Base-by-base conservation (phyloP, 1,284 basidiomycete genomes). In the Cryptococcus maquisensis region DNA sequence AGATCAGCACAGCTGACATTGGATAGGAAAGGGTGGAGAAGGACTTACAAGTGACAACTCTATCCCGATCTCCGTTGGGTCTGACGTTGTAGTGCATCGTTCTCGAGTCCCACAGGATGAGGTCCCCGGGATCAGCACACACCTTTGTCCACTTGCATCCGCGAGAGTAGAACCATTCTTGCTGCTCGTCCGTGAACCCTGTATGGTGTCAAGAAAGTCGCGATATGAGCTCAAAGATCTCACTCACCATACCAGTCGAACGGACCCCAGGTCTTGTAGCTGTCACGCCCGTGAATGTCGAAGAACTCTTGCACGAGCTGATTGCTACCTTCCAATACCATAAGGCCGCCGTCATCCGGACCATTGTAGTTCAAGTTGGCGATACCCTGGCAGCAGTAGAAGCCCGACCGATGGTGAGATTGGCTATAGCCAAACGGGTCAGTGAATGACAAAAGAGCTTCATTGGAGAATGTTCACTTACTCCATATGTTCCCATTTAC, bases 381-480 rank as follows among this genome's bases (percentile, higher is more conserved):
- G 40, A 76, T 67, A 15, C 76, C 76, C 51, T 77, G 76, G 12
- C 72, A 64, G 57, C 73, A 75, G 62, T 75, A 63, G 56, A 71
- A 67, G n/a, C 64, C 66, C 8, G 2, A 59, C 49, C 72, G 65
- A 42, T 57, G 49, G 20, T 71, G 70, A 42, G 69, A 71, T 62
- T 74, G 73, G 54, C 40, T 51, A 20, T 41, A 47, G 21, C 35
- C 15, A 1, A 20, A 28, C 53, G 13, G 35, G 28, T 23, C 7
- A 38, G 16, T 35, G 42, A 23, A n/a, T 24, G 41, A 36, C 16
- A 47, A 16, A 15, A 0, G 35, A 44, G 18, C 6, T 26, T 21
- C 21, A 21, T 16, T 13, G 21, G 8, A 24, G 18, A 44, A 18
- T 20, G 26, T 18, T 12, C 3, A 57, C 55, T 36, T 28, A 57